Base-by-base conservation (phyloP, 805 yeast species). In the Ogataea pilisensis region DNA sequence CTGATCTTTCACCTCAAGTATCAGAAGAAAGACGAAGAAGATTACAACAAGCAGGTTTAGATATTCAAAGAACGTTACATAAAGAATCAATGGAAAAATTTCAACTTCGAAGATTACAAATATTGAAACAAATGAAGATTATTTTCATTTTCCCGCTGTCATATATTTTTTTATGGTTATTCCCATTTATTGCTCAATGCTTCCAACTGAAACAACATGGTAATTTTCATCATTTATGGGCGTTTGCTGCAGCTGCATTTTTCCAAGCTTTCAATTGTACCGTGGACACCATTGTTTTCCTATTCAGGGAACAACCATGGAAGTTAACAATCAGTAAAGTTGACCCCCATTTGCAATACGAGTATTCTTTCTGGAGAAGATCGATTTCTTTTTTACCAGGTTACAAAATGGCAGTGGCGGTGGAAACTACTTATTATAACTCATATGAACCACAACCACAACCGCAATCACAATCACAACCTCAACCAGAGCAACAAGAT, bases 101-200 rank as follows among this genome's bases (percentile, higher is more conserved):
- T 58, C 74, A 82, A 44, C 65, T 72, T 29, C 69, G 93, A 16
- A 80, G 88, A 49, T 63, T 72, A 22, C 73, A 75, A 46, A 85
- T 89, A 37, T 79, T 82, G 57, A 78, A 80, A 42, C 95, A 89
- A 63, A 79, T 86, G 74, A 80, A 80, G 53, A 72, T 82, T 25
- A 82, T 89, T 35, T 87, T 89, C 61, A 70, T 89, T 34, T 89
- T 89, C 57, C 97, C 97, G 3, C 65, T 83, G 31, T 83, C 95
- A 2, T 89, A 87, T 60, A 70, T 87, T 43, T 69, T 84, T 21
- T 62, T 88, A 35, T 89, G 97, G 97, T 55, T 82, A 17, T 81
- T 85, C 48, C 96, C 96, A 2, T 75, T 86, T 45, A 73, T 82
- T 5, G 68, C 77, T 27, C 85, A 83, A 52, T 69, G 78, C 41